Base-by-base conservation (phyloP, 2,329 filamentous ascomycete genomes). In the Aspergillus melleus region DNA sequence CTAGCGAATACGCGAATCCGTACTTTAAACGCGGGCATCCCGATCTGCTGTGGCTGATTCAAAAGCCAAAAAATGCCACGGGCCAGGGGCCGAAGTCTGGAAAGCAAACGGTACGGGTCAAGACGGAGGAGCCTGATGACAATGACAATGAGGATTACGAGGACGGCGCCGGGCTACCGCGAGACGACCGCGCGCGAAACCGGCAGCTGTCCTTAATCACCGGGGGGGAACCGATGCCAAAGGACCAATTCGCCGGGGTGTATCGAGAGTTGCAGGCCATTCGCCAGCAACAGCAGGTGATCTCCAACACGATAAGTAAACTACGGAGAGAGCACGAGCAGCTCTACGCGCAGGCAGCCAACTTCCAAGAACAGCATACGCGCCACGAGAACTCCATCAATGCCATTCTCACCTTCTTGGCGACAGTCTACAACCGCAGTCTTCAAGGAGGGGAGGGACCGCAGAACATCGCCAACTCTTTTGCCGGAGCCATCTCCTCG, bases 381-480 rank as follows among this genome's bases (percentile, higher is more conserved):
- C 88, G 95, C n/a, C 95, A 99, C 71, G 95, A 99, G 73, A 96
- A 94, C 73, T 97, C 94, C 0, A 98, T 99, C 77, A 98, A 97
- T 71, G 94, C 94, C n/a, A 98, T 99, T 63, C 84, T 99, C 47
- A 96, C 93, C 53, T 98, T 99, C 75, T 84, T 99, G 20, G 95
- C 94, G 50, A 98, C 96, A 12, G 94, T 99, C 47, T 99, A 98
- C 78, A 90, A 96, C 64, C 90, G 96, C 70, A 96, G 92, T 64
- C 79, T 99, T 53, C 93, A 97, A 72, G 91, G 93, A 39, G 90
- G 94, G 68, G 88, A 88, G 32, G 85, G 86, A 19, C 83, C 86
- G 1, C 87, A 91, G 70, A 94, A 91, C 61, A 85, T 98, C 47
- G 88, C 90, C 58, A 93, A 96, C 66, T 89, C 96, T 71, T 90